Evolutionary conservation across 2,329 filamentous ascomycete species (phyloP).

Genomic region (Didymella keratinophila): DNA sequence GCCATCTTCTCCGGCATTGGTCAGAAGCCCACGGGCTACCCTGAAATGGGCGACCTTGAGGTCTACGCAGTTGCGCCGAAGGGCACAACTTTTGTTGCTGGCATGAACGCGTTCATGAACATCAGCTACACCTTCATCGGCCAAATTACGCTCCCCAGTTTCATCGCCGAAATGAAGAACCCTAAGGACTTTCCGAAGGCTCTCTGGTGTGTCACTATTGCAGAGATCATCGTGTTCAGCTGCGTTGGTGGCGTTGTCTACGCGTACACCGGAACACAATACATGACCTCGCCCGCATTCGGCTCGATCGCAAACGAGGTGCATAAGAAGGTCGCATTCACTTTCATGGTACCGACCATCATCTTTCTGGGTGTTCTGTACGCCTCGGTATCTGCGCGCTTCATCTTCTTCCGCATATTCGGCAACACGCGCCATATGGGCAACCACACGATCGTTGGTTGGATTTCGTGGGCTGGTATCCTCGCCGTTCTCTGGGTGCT

Average conservation of each 20-base stretch:
- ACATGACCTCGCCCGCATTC: constrained; percentile 87
- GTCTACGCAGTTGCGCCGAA: constrained; percentile 72
- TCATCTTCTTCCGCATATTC: constrained; percentile 91
- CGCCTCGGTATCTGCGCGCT: constrained; percentile 86
- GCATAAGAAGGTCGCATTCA: constrained; percentile 89
- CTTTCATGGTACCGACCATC: constrained; percentile 94
- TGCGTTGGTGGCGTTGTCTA: constrained; percentile 83
- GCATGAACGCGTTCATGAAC: constrained; percentile 89
- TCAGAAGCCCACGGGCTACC: constrained; percentile 73
- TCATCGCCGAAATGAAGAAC: constrained; percentile 92
- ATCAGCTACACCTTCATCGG: constrained; percentile 97
- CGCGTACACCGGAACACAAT: constrained; percentile 87
- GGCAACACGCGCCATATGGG: constrained; percentile 79
- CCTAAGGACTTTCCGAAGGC: constrained; percentile 89
- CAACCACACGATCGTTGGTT: constrained; percentile 81
- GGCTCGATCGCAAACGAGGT: constrained; percentile 76
- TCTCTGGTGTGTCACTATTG: constrained; percentile 87
- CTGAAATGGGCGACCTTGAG: constrained; percentile 65
- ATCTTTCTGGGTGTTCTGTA: constrained; percentile 93
- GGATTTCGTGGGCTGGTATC: constrained; percentile 79
- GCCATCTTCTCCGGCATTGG: constrained; percentile 83
- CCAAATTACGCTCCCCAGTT: constrained; percentile 91
- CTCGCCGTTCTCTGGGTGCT: constrained; percentile 78
- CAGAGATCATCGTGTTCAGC: constrained; percentile 85
- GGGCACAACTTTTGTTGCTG: constrained; percentile 80